phyloP scores from a whole-genome alignment of 169 alveolate species.

The Plasmodium ovale region DNA sequence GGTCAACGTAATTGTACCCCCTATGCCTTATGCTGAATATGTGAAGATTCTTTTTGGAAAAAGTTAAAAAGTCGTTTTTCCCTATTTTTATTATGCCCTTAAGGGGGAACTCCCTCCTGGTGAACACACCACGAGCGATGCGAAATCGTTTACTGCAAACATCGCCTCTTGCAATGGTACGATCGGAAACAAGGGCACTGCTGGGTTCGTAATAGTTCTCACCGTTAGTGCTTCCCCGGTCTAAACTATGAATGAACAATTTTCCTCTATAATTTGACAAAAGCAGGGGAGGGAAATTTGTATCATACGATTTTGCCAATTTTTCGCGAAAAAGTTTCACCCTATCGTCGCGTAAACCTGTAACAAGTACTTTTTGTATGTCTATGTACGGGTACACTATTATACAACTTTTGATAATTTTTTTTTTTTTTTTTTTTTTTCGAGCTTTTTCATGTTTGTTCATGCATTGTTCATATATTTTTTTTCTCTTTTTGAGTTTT shows the following conservation, averaged over 20 bases:
- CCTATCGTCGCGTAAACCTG: not conserved
- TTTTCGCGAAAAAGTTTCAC: not conserved
- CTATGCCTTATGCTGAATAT: constrained; percentile 14
- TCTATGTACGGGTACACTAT: constrained; percentile 38
- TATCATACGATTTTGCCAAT: not conserved
- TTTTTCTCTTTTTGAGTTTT: not conserved
- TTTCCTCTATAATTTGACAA: constrained; percentile 52
- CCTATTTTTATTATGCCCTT: constrained; percentile 23
- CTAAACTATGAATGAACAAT: constrained; percentile 26
- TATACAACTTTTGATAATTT: not conserved
- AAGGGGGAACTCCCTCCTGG: no score
- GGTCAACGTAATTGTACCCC: not conserved
- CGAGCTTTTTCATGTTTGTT: not conserved
- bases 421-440: not conserved
- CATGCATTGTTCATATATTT: not conserved
- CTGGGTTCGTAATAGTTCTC: not conserved
- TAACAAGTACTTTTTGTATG: not conserved
- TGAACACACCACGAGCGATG: not conserved
- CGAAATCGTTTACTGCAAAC: not conserved
- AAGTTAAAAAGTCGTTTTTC: constrained; percentile 19
- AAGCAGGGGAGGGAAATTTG: constrained; percentile 4
- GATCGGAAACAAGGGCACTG: no score
- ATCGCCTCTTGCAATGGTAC: no score
- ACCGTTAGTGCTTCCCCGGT: not conserved
- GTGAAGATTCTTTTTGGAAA: not conserved